Evolutionary conservation across 495 filamentous ascomycete species (phyloP).

Genomic region (Amniculicola lignicola): DNA sequence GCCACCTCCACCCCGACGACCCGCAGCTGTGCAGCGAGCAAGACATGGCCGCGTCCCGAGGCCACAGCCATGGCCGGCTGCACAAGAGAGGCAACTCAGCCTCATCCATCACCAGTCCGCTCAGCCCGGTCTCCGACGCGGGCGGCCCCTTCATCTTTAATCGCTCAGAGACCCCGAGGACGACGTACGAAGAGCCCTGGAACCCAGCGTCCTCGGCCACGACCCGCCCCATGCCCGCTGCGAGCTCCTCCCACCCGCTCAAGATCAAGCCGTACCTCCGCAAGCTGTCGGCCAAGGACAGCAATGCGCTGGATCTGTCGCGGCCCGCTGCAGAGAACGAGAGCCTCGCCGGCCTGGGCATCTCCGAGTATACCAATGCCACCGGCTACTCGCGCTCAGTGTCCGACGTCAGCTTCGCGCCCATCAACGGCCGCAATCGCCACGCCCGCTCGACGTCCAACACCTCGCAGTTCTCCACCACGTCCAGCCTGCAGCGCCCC

Average conservation of each 20-base stretch:
- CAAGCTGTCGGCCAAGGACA: constrained; percentile 51
- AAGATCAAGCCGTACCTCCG: constrained; percentile 60
- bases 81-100: constrained; percentile 43
- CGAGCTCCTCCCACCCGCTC: constrained; percentile 32
- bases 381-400: constrained; percentile 42
- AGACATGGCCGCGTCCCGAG: constrained; percentile 22
- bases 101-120: constrained; percentile 35
- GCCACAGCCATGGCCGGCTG: constrained; percentile 35
- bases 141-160: constrained; percentile 35
- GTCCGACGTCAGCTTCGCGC: constrained; percentile 39
- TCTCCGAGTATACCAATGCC: constrained; percentile 43
- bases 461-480: constrained; percentile 54
- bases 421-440: constrained; percentile 37
- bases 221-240: constrained; percentile 11
- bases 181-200: constrained; percentile 40
- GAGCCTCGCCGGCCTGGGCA: constrained; percentile 54
- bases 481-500: constrained; percentile 49
- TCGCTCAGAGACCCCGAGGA: constrained; percentile 37
- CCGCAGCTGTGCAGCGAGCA: too few species aligned
- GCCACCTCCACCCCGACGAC: too few species aligned
- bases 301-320: constrained; percentile 53
- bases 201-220: constrained; percentile 5
- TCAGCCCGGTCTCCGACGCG: constrained; percentile 11
- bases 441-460: constrained; percentile 58
- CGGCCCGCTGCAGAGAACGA: constrained; percentile 57